phyloP scores from a whole-genome alignment of 1,284 basidiomycete species.

The Anthracocystis panici-leucophaei region DNA sequence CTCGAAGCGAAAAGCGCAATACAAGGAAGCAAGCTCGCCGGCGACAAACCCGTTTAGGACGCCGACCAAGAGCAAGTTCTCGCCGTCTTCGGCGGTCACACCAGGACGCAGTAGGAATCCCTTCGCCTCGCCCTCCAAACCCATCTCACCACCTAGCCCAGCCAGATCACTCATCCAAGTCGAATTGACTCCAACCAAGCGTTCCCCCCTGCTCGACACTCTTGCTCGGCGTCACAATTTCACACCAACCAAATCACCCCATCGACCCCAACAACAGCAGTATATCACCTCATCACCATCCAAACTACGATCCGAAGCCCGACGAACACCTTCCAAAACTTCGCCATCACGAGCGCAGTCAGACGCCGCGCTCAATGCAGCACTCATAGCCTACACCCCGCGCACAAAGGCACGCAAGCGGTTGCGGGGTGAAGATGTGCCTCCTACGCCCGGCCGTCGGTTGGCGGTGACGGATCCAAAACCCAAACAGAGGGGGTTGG shows the following conservation, averaged over 20 bases:
- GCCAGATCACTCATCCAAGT: conserved; percentile 39
- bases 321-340: conserved; percentile 20
- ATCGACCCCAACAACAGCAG: conserved; percentile 1
- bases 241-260: conserved; percentile 19
- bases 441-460: conserved; percentile 42
- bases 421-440: conserved; percentile 61
- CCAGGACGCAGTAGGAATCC: conserved; percentile 22
- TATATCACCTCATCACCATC: conserved; percentile 36
- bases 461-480: conserved; percentile 17
- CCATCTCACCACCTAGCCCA: conserved; percentile 15
- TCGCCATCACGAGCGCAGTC: not conserved
- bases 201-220: conserved; percentile 19
- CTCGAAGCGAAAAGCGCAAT: conserved; percentile 15
- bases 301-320: conserved; percentile 20
- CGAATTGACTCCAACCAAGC: conserved; percentile 43
- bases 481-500: conserved; percentile 18
- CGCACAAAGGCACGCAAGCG: conserved; percentile 62
- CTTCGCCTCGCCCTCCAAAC: conserved; percentile 33
- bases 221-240: conserved; percentile 8
- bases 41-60: conserved; percentile 27
- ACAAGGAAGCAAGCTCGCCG: conserved; percentile 10
- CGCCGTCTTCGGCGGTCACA: not conserved
- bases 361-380: conserved; percentile 27
- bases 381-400: conserved; percentile 52
- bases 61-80: conserved; percentile 16